Conservation (phyloP, 768 basidiomycete genomes). For the Tephrocybe sp. region DNA sequence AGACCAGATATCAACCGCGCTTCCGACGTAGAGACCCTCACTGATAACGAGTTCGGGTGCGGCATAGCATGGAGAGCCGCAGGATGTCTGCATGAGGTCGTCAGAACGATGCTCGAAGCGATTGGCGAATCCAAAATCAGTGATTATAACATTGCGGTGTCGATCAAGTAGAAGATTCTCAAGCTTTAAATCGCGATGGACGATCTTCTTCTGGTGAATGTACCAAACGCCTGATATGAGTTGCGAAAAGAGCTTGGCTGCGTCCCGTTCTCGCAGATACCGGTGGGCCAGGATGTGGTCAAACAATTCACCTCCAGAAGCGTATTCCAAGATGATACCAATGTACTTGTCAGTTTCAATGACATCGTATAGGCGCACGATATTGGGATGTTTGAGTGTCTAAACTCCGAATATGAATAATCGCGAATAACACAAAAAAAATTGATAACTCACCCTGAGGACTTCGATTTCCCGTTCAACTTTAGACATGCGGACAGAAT, state of each 20-base stretch:
- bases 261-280: conserved; percentile 92
- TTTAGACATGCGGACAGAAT: conserved; percentile 82
- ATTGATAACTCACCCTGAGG: conserved; percentile 63
- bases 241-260: conserved; percentile 94
- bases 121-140: conserved; percentile 99
- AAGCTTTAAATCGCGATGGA: conserved; percentile 98
- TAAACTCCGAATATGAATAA: conserved; percentile 37
- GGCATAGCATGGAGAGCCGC: conserved; percentile 96
- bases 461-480: conserved; percentile 98
- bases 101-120: conserved; percentile 89
- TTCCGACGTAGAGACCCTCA: conserved; percentile 95
- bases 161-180: conserved; percentile 97
- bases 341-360: conserved; percentile 99
- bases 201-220: conserved; percentile 98
- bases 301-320: conserved; percentile 96
- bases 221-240: conserved; percentile 99
- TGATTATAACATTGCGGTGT: conserved; percentile 97
- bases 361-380: conserved; percentile 96
- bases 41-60: conserved; percentile 97
- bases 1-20: conserved; percentile 97
- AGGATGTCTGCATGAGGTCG: conserved; percentile 98
- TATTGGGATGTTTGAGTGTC: conserved; percentile 96
- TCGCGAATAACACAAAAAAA: not conserved
- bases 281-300: conserved; percentile 98
- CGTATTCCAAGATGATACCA: conserved; percentile 98